phyloP scores from a whole-genome alignment of 495 filamentous ascomycete species.

The Aspergillus cristatus region DNA sequence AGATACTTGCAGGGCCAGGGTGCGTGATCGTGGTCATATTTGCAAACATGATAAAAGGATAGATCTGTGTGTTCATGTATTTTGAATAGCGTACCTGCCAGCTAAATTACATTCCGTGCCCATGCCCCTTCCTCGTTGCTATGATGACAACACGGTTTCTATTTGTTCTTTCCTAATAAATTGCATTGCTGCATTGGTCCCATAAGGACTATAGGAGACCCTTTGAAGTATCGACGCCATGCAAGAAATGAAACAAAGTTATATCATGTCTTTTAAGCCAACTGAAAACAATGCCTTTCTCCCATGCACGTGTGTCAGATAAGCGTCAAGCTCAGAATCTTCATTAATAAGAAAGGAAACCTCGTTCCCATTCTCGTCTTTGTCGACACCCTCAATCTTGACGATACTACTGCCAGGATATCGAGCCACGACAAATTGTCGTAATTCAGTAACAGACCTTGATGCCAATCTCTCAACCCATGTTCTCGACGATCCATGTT shows the following conservation, averaged over 20 bases:
- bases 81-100: slow-evolving; percentile 5
- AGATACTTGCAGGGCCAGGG: too few relatives aligned
- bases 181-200: too few relatives aligned
- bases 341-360: slow-evolving; percentile 50
- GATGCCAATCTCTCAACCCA: slow-evolving; percentile 55
- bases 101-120: too few relatives aligned
- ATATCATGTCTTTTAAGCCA: too few relatives aligned
- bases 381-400: slow-evolving; percentile 57
- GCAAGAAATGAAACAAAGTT: slow-evolving; percentile 52
- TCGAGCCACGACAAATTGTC: slow-evolving; percentile 43
- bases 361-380: slow-evolving; percentile 48
- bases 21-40: too few relatives aligned
- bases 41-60: neutral
- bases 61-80: slow-evolving; percentile 4
- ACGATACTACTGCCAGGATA: slow-evolving; percentile 46
- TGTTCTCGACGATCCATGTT: slow-evolving; percentile 33
- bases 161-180: too few relatives aligned
- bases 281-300: too few relatives aligned
- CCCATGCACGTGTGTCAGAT: slow-evolving; percentile 52
- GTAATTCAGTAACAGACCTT: slow-evolving; percentile 47
- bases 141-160: too few relatives aligned
- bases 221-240: slow-evolving; percentile 22
- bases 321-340: slow-evolving; percentile 62
- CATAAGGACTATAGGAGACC: too few relatives aligned
- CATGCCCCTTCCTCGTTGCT: too few relatives aligned